phyloP scores from a whole-genome alignment of 805 yeast genomes.

The Candida glaebosa region DNA sequence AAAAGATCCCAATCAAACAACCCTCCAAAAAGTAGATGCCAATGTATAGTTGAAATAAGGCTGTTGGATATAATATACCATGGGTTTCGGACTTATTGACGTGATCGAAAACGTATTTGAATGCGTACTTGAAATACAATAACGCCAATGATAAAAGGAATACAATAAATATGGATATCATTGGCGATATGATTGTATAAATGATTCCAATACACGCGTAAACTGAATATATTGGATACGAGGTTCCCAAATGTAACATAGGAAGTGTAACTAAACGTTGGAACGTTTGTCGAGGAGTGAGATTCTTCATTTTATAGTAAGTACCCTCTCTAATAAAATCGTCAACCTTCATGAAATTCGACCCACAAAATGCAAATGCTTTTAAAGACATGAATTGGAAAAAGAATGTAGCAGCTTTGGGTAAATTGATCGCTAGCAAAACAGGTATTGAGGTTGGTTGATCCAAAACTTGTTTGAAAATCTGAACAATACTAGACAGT shows the following conservation, averaged over 20 bases:
- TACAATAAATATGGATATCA: conserved; percentile 63
- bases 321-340: conserved; percentile 43
- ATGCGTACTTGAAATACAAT: conserved; percentile 67
- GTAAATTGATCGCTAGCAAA: conserved; percentile 71
- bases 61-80: conserved; percentile 71
- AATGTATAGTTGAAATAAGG: conserved; percentile 70
- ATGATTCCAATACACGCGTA: conserved; percentile 76
- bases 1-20: conserved; percentile 72
- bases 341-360: conserved; percentile 58
- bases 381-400: conserved; percentile 71
- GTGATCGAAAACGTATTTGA: conserved; percentile 53
- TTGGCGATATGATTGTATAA: conserved; percentile 76
- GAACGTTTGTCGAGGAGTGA: conserved; percentile 61
- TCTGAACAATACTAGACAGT: conserved; percentile 70
- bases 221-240: conserved; percentile 73
- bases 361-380: conserved; percentile 75
- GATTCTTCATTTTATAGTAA: conserved; percentile 35
- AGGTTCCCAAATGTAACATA: conserved; percentile 69
- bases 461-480: conserved; percentile 57
- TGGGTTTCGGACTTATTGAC: conserved; percentile 57
- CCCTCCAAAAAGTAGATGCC: conserved; percentile 82
- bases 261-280: conserved; percentile 42
- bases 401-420: conserved; percentile 84
- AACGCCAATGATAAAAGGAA: conserved; percentile 50
- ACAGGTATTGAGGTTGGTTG: conserved; percentile 73